Evolutionary conservation across 257 asterid genomes (phyloP), one percentile per base, ranked within the genome.

Genomic region (Capsicum rhomboideum): DNA sequence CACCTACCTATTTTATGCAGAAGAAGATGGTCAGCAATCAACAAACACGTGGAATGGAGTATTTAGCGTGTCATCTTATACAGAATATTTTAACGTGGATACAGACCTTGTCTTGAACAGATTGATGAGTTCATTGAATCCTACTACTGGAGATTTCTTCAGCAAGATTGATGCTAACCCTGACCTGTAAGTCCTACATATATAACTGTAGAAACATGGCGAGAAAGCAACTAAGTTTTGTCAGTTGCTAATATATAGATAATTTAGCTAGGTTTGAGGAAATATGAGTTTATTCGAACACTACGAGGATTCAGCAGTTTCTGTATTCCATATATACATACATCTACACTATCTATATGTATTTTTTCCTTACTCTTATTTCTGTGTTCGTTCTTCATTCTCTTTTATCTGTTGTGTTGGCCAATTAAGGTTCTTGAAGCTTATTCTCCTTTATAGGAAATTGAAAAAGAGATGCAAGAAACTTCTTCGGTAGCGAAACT

Each of bases 131-230:
- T 92, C 98, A 63, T 87, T 96, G 86, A 90, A 90, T 91, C 99
- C 99, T 69, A 83, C 86, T 7, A 89, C 86, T 71, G 99, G 98
- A 88, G 99, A 96, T 88, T 96, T 96, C 87, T 87, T 90, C 90
- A 87, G 87, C 91, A 96, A 93, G 87, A 96, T 94, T 84, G 97
- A 94, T 89, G 98, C 98, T 71, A 94, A 96, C 85, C 99, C 99
- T 67, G 98, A 96, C 89, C 94, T 96, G 99, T 96, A 91, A 96
- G 99, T 93, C 37, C 63, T 77, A 28, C 82, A 9, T 16, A 14
- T 77, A 50, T 77, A 10, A 77, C 40, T 77, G 63, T 77, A 50
- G 63, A 71, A 71, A 71, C n/a, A 20, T 40, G 54, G 31, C 52
- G 26, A 77, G 18, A 52, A 77, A 74, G 28, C 26, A 49, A 49